phyloP scores from a whole-genome alignment of 768 basidiomycete species.

The Amanita molliuscula region DNA sequence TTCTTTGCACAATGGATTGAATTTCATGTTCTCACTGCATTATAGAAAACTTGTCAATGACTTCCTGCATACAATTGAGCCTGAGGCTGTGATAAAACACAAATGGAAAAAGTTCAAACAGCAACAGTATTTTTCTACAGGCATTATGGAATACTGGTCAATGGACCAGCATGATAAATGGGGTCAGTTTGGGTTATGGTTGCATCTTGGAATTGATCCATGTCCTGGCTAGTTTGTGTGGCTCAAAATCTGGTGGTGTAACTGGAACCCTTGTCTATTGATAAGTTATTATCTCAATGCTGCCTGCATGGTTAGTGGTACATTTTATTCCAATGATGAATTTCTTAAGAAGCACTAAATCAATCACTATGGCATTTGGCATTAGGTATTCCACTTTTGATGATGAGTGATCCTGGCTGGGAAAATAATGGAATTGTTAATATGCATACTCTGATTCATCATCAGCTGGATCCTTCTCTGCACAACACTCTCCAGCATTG shows the following conservation, averaged over 20 bases:
- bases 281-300: no score
- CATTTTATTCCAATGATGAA: no score
- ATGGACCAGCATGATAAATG: slow-evolving; percentile 19
- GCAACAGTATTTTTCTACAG: not conserved
- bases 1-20: no score
- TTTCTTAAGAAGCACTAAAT: no score
- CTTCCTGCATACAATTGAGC: no score
- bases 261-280: no score
- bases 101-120: no score
- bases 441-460: not conserved
- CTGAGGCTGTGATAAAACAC: no score
- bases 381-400: slow-evolving; percentile 30
- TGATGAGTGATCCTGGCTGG: slow-evolving; percentile 19
- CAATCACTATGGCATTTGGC: no score
- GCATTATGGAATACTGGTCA: not conserved
- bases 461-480: not conserved
- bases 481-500: slow-evolving; percentile 23
- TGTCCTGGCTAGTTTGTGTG: slow-evolving; percentile 22
- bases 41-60: no score
- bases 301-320: no score
- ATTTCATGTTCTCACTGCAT: no score
- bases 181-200: slow-evolving; percentile 23
- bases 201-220: slow-evolving; percentile 26
- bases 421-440: not conserved
- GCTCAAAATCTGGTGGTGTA: slow-evolving; percentile 35